Base-by-base conservation (phyloP, 1,284 basidiomycete genomes). In the Ganoderma meredithae region DNA sequence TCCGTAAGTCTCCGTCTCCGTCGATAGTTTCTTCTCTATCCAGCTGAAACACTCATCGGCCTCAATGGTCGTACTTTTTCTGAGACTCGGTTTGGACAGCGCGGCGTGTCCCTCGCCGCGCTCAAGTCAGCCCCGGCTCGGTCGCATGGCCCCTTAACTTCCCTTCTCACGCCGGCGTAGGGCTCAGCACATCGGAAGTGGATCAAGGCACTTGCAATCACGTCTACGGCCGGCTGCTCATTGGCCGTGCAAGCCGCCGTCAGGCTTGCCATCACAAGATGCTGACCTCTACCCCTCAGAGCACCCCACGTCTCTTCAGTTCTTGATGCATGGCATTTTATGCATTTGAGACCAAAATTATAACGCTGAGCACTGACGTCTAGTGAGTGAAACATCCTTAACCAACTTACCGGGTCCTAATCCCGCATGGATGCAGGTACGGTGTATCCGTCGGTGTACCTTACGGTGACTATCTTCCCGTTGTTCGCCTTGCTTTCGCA, bases 1-100 rank as follows among this genome's bases (percentile, higher is more conserved):
- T 36, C n/a, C 33, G 36, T 58, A 31, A 39, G 55, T 39, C 10
- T 33, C 22, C 31, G 9, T 36, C 27, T 12, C 10, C 52, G 33
- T 58, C 17, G 33, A 58, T 58, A 12, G 31, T n/a, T n/a, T 39
- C 55, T 58, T 58, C 33, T 19, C 55, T n/a, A 39, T 58, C 55
- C 55, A 58, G 33, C 55, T 58, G 55, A 58, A 58, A 58, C 55
- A 13, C 55, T 8, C 33, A 8, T 22, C 31, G 27, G 27, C 19
- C 33, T 58, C 19, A 33, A 58, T 39, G 8, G 1, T 58, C 33
- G 19, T 33, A 12, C 8, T 5, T n/a, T 39, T 13, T 39, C 55
- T n/a, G 19, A n/a, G n/a, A 22, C 25, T n/a, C 5, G 31, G 1
- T 31, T 31, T 31, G 12, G 17, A 17, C 9, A 10, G 33, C 39